Base-by-base conservation (phyloP, 2,329 filamentous ascomycete genomes). In the Phialocephala sp. region DNA sequence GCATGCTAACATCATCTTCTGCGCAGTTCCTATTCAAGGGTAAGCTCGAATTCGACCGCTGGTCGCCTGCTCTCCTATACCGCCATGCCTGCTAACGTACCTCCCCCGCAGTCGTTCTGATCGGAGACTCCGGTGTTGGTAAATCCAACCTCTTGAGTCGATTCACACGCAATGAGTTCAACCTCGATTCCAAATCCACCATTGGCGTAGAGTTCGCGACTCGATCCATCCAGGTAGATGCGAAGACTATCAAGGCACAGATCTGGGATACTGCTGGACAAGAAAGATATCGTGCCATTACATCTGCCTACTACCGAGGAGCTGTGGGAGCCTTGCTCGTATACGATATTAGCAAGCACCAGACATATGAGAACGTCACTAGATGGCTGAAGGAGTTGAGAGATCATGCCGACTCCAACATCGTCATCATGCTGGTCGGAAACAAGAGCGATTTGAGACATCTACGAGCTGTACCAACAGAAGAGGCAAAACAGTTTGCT, bases 391-490 rank as follows among this genome's bases (percentile, higher is more conserved):
- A 98, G 85, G 95, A 99, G 85, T 86, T 99, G 77, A 89, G 95
- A 76, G 95, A 97, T 78, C 94, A 99, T 81, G 95, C 95, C 74
- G 95, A 99, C 80, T 94, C 93, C 76, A 98, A 98, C 84, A 97
- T 98, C 76, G 94, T 99, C 76, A 99, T 99, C 79, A 99, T 99
- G 95, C 85, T 99, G 76, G 95, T 98, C 64, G 95, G 95, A 80
- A 99, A 99, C 89, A 99, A 99, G 91, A 98, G 94, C 81, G 95
- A 99, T 97, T 91, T 98, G 90, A 92, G 94, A 81, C 95, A 99
- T 83, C 86, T 99, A 77, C 89, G 95, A 79, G 95, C 95, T 72
- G 95, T 99, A 72, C 93, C 95, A 60, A 99, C 95, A 67, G 95
- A 99, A 78, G 94, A 98, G 81, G 95, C 94, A 74, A 99, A 98